Percentiles rank a stretch among this genome's conserved stretches.
Evolutionary conservation across 164 flowering plant species (phyloP).

Genomic region (Liriodendron chinense): DNA sequence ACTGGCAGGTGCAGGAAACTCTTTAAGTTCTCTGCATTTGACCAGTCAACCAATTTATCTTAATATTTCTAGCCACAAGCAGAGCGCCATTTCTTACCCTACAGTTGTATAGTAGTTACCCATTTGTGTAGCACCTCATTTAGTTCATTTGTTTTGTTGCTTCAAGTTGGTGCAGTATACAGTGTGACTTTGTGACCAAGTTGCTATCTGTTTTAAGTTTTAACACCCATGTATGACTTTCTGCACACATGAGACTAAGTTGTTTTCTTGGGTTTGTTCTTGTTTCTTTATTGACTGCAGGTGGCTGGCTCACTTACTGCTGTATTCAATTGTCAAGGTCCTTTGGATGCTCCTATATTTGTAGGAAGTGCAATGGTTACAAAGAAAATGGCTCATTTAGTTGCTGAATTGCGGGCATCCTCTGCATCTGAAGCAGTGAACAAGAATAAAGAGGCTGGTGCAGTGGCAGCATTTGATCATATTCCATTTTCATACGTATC

Average conservation of each 20-base stretch:
- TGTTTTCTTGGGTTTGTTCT: background rate
- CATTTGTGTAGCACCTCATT: background rate
- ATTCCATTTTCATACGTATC: slow-evolving; percentile 87
- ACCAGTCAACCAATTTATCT: background rate
- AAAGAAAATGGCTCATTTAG: slow-evolving; percentile 49
- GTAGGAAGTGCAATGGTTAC: slow-evolving; percentile 94
- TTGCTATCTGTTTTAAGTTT: background rate
- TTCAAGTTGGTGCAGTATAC: background rate
- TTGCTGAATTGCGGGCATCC: slow-evolving; percentile 50
- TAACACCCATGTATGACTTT: background rate
- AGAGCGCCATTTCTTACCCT: background rate
- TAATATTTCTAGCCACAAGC: background rate
- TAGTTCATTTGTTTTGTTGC: background rate
- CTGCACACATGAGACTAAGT: background rate
- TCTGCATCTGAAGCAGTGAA: slow-evolving; percentile 72
- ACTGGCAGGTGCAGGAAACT: background rate
- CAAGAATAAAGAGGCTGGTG: slow-evolving; percentile 87
- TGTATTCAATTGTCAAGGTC: slow-evolving; percentile 96
- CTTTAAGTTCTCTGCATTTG: background rate
- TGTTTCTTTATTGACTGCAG: slow-evolving; percentile 38
- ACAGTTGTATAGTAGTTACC: too few species aligned
- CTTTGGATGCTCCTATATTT: slow-evolving; percentile 88
- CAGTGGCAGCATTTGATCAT: slow-evolving; percentile 94
- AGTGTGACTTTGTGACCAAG: background rate
- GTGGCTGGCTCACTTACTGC: slow-evolving; percentile 94